Conservation (phyloP, 352 stramenopile genomes). For the Globisporangium emineosum region DNA sequence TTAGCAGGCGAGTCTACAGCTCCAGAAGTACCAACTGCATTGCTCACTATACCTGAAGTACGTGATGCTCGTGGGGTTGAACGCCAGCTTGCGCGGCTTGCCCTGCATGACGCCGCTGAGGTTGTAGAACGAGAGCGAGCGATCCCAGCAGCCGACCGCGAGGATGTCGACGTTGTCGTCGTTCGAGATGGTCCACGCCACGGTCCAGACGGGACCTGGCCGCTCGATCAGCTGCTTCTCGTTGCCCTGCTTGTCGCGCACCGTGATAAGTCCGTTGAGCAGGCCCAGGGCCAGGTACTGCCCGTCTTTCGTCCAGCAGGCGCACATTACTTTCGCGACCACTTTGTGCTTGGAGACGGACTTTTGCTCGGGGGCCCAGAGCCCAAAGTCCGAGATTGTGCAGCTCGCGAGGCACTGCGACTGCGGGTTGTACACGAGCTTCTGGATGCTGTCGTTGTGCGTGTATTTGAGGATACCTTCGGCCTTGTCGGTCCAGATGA, state of each 20-base stretch:
- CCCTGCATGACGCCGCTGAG: slow-evolving; percentile 78
- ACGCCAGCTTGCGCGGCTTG: slow-evolving; percentile 89
- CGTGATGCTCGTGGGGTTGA: slow-evolving; percentile 88
- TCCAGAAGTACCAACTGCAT: not conserved
- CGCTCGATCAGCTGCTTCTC: slow-evolving; percentile 91
- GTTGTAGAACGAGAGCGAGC: slow-evolving; percentile 91
- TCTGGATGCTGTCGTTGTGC: slow-evolving; percentile 93
- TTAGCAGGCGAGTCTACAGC: not conserved
- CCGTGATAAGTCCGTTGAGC: slow-evolving; percentile 89
- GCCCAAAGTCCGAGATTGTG: slow-evolving; percentile 92
- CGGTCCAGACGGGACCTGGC: slow-evolving; percentile 79
- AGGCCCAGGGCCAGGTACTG: slow-evolving; percentile 90
- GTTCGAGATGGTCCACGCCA: slow-evolving; percentile 79
- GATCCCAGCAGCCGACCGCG: slow-evolving; percentile 93
- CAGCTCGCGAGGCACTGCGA: slow-evolving; percentile 91
- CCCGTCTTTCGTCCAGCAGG: slow-evolving; percentile 91
- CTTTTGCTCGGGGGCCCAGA: slow-evolving; percentile 93
- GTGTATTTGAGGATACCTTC: slow-evolving; percentile 96
- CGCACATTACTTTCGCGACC: slow-evolving; percentile 90
- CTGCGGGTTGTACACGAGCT: slow-evolving; percentile 90
- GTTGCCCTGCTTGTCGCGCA: slow-evolving; percentile 89
- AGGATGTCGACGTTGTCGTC: slow-evolving; percentile 86
- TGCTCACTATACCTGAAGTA: slow-evolving; percentile 68
- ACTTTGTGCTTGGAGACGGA: slow-evolving; percentile 95
- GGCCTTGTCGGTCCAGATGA: slow-evolving; percentile 95